These are phyloP conservation scores for Vitis hybrid DNA, from an alignment of 177 flowering plant species.

Conservation along the genomic window DNA sequence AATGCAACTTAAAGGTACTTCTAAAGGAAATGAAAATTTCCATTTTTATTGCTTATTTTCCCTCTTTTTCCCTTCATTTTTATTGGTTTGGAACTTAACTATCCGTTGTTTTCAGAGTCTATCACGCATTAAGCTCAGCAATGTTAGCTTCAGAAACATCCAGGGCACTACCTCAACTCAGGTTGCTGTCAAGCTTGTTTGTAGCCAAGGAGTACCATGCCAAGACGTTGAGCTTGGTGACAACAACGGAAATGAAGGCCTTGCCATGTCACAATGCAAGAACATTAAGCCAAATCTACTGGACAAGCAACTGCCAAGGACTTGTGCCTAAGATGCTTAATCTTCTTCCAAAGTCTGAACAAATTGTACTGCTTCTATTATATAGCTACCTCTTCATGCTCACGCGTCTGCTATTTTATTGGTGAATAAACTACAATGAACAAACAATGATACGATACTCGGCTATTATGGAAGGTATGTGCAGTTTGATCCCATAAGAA, in stretches of 20 bases:
- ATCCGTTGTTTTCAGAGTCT: slow-evolving; percentile 13
- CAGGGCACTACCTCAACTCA: slow-evolving; percentile 35
- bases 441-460: too few species aligned
- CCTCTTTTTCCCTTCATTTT: too few species aligned
- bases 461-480: too few species aligned
- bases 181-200: slow-evolving; percentile 29
- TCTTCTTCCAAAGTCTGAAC: too few species aligned
- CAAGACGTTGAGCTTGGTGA: slow-evolving; percentile 26
- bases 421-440: too few species aligned
- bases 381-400: too few species aligned
- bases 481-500: too few species aligned
- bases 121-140: slow-evolving; percentile 34
- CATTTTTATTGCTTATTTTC: background rate
- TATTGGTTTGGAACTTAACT: too few species aligned
- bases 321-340: background rate
- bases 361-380: too few species aligned
- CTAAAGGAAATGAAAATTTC: too few species aligned
- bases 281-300: slow-evolving; percentile 27
- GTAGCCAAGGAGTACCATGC: slow-evolving; percentile 45
- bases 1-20: slow-evolving; percentile 18
- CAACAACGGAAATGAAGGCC: slow-evolving; percentile 30
- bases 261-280: slow-evolving; percentile 16
- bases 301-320: background rate
- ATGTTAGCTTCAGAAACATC: slow-evolving; percentile 41
- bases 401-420: too few species aligned